phyloP scores from a whole-genome alignment of 768 basidiomycete species.

The Leccinum disarticulatum region DNA sequence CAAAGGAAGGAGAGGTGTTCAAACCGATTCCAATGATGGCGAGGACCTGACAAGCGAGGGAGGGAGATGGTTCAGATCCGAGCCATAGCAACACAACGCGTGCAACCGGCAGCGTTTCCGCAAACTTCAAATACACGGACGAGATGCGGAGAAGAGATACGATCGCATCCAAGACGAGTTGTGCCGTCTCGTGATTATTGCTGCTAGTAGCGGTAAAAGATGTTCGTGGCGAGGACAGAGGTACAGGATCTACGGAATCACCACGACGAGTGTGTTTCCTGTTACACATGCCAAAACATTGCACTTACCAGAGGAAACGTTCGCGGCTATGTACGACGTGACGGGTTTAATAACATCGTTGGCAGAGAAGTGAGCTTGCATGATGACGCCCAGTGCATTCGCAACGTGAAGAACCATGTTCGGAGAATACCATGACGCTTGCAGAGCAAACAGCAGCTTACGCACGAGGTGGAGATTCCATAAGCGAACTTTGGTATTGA shows the following conservation, averaged over 20 bases:
- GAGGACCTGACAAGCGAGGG: constrained; percentile 59
- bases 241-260: constrained; percentile 1
- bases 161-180: constrained; percentile 64
- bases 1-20: constrained; percentile 59
- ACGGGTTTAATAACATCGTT: constrained; percentile 83
- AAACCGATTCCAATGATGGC: constrained; percentile 58
- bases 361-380: constrained; percentile 65
- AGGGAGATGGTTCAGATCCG: constrained; percentile 66
- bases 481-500: constrained; percentile 75
- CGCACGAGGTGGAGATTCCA: constrained; percentile 70
- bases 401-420: constrained; percentile 50
- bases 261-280: neutral
- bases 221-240: constrained; percentile 12
- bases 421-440: constrained; percentile 71
- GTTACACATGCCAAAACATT: neutral
- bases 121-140: constrained; percentile 66
- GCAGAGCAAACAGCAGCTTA: constrained; percentile 77
- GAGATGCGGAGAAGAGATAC: constrained; percentile 60
- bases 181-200: constrained; percentile 55
- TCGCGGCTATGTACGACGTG: constrained; percentile 82
- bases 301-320: constrained; percentile 62
- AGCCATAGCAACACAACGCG: constrained; percentile 80
- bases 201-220: constrained; percentile 7
- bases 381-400: constrained; percentile 59
- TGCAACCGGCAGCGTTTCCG: constrained; percentile 69